These are phyloP conservation scores for Coniferiporia sulphurascens DNA, from an alignment of 1,284 basidiomycete species.

Conservation along the genomic window DNA sequence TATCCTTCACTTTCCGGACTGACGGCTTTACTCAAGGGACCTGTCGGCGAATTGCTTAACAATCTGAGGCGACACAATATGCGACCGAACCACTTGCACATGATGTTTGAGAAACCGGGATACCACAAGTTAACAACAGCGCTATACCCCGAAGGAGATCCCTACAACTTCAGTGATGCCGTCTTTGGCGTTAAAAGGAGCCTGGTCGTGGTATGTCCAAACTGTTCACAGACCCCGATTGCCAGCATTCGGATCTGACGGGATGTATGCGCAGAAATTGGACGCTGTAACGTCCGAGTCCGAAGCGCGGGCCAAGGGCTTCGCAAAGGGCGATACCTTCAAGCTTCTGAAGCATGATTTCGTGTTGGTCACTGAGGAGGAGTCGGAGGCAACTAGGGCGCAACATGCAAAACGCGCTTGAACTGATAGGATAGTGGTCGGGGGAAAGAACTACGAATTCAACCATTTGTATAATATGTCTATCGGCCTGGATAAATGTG, in stretches of 20 bases:
- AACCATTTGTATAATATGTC: no score
- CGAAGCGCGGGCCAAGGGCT: constrained; percentile 55
- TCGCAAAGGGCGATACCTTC: constrained; percentile 55
- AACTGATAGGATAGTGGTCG: no score
- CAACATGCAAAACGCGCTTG: constrained; percentile 25
- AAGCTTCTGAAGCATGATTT: constrained; percentile 59
- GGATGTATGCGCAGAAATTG: constrained; percentile 35
- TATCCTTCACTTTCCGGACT: not conserved
- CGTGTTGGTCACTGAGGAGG: constrained; percentile 51
- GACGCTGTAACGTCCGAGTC: constrained; percentile 46
- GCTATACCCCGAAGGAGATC: constrained; percentile 69
- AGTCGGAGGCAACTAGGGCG: constrained; percentile 31
- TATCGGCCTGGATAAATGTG: no score
- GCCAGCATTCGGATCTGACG: not conserved
- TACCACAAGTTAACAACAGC: constrained; percentile 72
- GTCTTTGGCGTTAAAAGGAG: constrained; percentile 79
- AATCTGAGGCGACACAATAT: constrained; percentile 66
- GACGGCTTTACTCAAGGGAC: constrained; percentile 42
- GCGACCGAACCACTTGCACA: constrained; percentile 77
- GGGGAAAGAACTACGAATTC: no score
- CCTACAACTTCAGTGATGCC: constrained; percentile 60
- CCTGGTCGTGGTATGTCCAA: constrained; percentile 47
- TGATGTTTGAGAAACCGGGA: constrained; percentile 65
- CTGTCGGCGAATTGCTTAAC: constrained; percentile 62
- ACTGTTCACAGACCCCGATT: constrained; percentile 29